A percentile compares a stretch with the other conserved stretches of the same genome.
Evolutionary conservation across 2,329 filamentous ascomycete species (phyloP).

Genomic region (Claviceps quebecensis): DNA sequence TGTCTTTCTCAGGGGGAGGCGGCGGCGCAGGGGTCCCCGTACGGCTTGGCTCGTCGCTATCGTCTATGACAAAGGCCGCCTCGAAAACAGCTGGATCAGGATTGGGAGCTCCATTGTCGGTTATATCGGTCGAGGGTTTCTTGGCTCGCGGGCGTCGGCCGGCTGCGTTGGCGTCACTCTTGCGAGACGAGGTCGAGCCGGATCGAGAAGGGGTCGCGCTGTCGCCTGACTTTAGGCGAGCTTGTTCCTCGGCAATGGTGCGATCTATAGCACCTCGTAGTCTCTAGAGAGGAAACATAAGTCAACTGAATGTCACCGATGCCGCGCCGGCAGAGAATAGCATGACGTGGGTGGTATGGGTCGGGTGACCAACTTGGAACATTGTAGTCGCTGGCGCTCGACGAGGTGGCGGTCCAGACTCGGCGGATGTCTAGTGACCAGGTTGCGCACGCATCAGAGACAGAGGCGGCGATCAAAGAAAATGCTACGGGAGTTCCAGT

Average conservation of each 20-base stretch:
- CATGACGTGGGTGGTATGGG: background rate
- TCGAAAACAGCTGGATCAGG: slow-evolving; percentile 84
- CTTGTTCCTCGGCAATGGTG: slow-evolving; percentile 83
- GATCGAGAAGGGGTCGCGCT: slow-evolving; percentile 27
- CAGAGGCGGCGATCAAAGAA: background rate
- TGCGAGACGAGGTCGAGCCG: slow-evolving; percentile 24
- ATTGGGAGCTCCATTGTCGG: slow-evolving; percentile 30
- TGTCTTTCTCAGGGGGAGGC: slow-evolving; percentile 22
- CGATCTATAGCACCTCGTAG: slow-evolving; percentile 75
- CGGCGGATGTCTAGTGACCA: background rate
- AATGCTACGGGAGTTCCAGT: background rate
- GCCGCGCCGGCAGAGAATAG: background rate
- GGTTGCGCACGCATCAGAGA: slow-evolving; percentile 2
- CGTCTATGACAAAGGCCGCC: slow-evolving; percentile 72
- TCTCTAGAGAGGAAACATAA: slow-evolving; percentile 28
- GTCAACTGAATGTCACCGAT: background rate
- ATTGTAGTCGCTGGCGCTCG: slow-evolving; percentile 10
- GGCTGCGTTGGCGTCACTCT: slow-evolving; percentile 20
- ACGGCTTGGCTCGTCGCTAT: slow-evolving; percentile 56
- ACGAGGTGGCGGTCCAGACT: background rate
- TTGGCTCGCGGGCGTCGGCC: slow-evolving; percentile 23
- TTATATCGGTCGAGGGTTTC: slow-evolving; percentile 22
- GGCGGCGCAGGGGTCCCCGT: slow-evolving; percentile 41
- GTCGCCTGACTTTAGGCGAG: slow-evolving; percentile 50
- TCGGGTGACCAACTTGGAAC: slow-evolving; percentile 17